phyloP scores from a whole-genome alignment of 441 rosid species.

The Cnidoscolus chayamansa region DNA sequence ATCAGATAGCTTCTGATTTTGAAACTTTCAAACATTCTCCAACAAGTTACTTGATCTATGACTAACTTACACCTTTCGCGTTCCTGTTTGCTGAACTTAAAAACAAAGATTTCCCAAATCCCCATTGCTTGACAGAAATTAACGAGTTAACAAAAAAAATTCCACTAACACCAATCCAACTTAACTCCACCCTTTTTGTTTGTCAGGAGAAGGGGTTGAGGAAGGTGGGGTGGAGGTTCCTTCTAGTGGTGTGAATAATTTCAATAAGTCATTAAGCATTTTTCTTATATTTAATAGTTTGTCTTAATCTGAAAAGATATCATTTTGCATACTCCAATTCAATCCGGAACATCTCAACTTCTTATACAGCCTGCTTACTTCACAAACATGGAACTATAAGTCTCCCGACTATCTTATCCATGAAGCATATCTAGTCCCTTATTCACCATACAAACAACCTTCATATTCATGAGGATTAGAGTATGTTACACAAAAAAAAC shows the following conservation, averaged over 20 bases:
- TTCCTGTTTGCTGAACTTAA: neutral
- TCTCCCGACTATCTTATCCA: neutral
- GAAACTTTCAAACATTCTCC: neutral
- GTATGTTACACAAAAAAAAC: neutral
- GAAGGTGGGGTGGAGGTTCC: neutral
- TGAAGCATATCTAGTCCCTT: neutral
- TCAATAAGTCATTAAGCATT: neutral
- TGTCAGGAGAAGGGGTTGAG: neutral
- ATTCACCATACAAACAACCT: neutral
- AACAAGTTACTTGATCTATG: neutral
- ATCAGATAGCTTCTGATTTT: neutral
- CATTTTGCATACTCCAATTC: neutral
- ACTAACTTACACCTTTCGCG: neutral
- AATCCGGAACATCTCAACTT: neutral
- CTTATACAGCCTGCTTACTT: neutral
- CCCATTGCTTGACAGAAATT: too few relatives aligned
- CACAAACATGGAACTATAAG: neutral
- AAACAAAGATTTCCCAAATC: neutral
- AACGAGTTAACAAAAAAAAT: too few relatives aligned
- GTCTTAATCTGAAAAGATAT: neutral
- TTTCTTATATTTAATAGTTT: neutral
- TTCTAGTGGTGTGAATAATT: neutral
- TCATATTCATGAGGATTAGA: neutral
- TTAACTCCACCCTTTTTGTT: neutral
- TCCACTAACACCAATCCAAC: too few relatives aligned